Conservation (phyloP, 257 asterid species). For the Gardenia jasminoides region DNA sequence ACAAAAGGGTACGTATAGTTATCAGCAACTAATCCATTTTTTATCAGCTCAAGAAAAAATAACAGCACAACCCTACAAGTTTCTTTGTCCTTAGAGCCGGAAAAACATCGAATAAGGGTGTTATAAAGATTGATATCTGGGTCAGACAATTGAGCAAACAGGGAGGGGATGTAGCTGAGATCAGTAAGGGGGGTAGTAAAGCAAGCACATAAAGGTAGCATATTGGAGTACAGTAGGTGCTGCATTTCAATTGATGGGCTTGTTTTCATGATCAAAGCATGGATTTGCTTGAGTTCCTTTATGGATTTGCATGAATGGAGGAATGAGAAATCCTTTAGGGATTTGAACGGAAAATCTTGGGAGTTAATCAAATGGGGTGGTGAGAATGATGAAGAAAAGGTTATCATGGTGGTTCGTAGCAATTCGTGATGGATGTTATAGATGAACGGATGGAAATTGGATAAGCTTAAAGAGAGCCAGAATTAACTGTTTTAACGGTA, state of each 20-base stretch:
- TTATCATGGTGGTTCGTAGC: not conserved
- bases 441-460: not conserved
- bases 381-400: conserved; percentile 11
- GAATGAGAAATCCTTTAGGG: conserved; percentile 9
- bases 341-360: conserved; percentile 10
- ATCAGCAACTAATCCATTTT: conserved; percentile 31
- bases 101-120: conserved; percentile 22
- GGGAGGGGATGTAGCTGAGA: conserved; percentile 30
- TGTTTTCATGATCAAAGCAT: conserved; percentile 30
- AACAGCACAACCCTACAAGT: conserved; percentile 19
- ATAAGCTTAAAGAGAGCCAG: not conserved
- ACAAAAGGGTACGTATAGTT: conserved; percentile 44
- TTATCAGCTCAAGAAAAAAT: conserved; percentile 26
- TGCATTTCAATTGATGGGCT: conserved; percentile 27
- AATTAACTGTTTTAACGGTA: conserved; percentile 3
- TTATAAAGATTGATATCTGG: conserved; percentile 25
- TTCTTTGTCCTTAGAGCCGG: conserved; percentile 16
- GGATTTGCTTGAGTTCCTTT: conserved; percentile 33
- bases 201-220: conserved; percentile 34
- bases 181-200: conserved; percentile 21
- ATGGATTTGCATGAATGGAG: conserved; percentile 33
- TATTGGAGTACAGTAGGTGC: conserved; percentile 29
- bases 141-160: conserved; percentile 26
- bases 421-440: not conserved
- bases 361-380: not conserved